Evolutionary conservation across 352 stramenopile genomes (phyloP).

Genomic region (Phytophthora megakarya): DNA sequence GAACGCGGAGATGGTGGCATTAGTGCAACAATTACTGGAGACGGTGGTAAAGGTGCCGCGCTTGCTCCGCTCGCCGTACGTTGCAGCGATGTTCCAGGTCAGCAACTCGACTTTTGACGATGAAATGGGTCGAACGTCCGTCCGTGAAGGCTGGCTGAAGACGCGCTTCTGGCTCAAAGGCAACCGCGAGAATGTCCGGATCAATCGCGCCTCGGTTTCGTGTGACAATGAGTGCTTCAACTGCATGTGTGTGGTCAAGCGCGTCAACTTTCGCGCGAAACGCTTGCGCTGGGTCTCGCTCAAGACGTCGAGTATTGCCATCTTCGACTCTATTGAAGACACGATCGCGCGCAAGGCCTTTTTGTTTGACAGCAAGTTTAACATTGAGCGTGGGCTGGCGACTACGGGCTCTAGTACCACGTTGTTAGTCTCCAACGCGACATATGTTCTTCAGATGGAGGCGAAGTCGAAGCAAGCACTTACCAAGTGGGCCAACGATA

Average conservation of each 20-base stretch:
- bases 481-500: constrained; percentile 85
- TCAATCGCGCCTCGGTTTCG: constrained; percentile 73
- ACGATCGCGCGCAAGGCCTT: constrained; percentile 72
- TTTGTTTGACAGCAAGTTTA: constrained; percentile 84
- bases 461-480: constrained; percentile 82
- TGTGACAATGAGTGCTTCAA: constrained; percentile 91
- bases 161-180: constrained; percentile 86
- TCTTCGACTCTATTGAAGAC: constrained; percentile 81
- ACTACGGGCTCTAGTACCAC: constrained; percentile 79
- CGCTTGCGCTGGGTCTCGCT: constrained; percentile 83
- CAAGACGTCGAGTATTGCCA: constrained; percentile 80
- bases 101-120: constrained; percentile 86
- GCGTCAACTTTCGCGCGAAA: constrained; percentile 83
- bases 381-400: constrained; percentile 79
- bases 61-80: constrained; percentile 68
- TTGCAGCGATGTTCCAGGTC: constrained; percentile 83
- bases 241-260: constrained; percentile 90
- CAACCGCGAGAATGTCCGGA: constrained; percentile 84
- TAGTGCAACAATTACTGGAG: constrained; percentile 80
- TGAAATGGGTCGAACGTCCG: constrained; percentile 78
- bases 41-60: constrained; percentile 65
- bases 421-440: constrained; percentile 80
- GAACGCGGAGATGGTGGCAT: constrained; percentile 71
- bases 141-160: constrained; percentile 85
- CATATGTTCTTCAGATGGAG: constrained; percentile 86